Evolutionary conservation across 2,329 filamentous ascomycete species (phyloP), one percentile per base, ranked within the genome.

Genomic region (Curvularia lunata): DNA sequence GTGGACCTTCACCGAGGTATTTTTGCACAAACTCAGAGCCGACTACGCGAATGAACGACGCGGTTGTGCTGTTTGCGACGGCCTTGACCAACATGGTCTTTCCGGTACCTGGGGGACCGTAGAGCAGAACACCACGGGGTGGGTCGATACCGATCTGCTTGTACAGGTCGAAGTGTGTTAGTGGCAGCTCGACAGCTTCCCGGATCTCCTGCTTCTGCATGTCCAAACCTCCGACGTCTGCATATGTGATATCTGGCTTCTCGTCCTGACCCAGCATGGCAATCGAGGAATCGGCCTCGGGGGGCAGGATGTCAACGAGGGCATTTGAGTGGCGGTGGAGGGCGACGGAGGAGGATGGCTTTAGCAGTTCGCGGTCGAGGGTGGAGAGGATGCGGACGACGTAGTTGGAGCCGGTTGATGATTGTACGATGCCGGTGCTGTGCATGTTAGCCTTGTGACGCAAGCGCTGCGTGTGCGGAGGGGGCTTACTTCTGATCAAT

Each of bases 191-290:
- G 52, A 99, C 95, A 10, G 95, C 95, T 81, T 99, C 95, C 66
- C 95, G 87, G 65, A 99, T 99, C 80, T 99, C 95, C 81, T 99
- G 95, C 84, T 99, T 99, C 82, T 99, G 95, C 95, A 99, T 99
- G 73, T 99, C 95, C 66, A 98, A 81, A 48, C 95, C 95, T 83
- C 95, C 95, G 61, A 99, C 95, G 78, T 99, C 95, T 62, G 93
- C 94, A 73, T 99, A 99, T 42, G 93, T 96, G 59, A 99, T 91
- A 78, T 99, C 95, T 32, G 95, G 95, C 85, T 98, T 99, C 85
- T 99, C 95, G 74, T 97, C 91, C 56, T 89, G 86, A 60, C 94
- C 94, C 52, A 99, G 86, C 95, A 99, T 99, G 65, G 95, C 95
- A 77, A 99, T 99, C 38, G 93, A 97, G 37, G 93, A 97, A 81